These are phyloP conservation scores for Pichia norvegensis DNA, from an alignment of 1,139 yeast genomes.

Conservation along the genomic window DNA sequence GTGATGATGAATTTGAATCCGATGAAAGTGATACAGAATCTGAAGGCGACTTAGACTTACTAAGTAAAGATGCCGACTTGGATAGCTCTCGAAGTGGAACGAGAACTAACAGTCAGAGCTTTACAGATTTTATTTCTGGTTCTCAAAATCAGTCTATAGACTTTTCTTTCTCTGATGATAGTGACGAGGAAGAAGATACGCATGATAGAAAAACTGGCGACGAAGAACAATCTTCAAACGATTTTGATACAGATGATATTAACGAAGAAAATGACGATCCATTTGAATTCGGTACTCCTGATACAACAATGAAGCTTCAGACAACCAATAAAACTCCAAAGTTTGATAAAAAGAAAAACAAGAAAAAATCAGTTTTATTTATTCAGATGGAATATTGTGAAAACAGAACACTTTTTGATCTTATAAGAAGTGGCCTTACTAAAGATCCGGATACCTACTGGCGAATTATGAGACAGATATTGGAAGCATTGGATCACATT, in stretches of 20 bases:
- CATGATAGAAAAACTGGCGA: slow-evolving; percentile 20
- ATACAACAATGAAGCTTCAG: slow-evolving; percentile 6
- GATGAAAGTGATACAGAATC: slow-evolving; percentile 23
- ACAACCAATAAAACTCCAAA: slow-evolving; percentile 4
- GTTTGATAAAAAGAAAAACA: slow-evolving; percentile 13
- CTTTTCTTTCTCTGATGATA: slow-evolving; percentile 42
- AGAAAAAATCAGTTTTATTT: slow-evolving; percentile 47
- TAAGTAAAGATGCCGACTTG: slow-evolving; percentile 15
- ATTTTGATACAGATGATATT: slow-evolving; percentile 8
- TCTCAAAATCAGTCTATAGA: slow-evolving; percentile 56
- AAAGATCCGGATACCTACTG: slow-evolving; percentile 73
- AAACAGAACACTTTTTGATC: slow-evolving; percentile 76
- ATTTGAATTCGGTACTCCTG: slow-evolving; percentile 14
- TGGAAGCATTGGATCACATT: slow-evolving; percentile 87
- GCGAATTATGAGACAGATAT: slow-evolving; percentile 78
- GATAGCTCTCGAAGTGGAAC: slow-evolving; percentile 18
- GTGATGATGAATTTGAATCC: slow-evolving; percentile 24
- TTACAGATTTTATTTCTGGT: slow-evolving; percentile 57
- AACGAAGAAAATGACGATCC: slow-evolving; percentile 11
- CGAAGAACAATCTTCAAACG: slow-evolving; percentile 19
- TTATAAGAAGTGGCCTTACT: slow-evolving; percentile 73
- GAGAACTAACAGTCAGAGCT: slow-evolving; percentile 28
- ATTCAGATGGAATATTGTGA: slow-evolving; percentile 99
- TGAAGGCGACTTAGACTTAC: slow-evolving; percentile 26
- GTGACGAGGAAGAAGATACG: slow-evolving; percentile 25